These are phyloP conservation scores for Cercospora janseana DNA, from an alignment of 2,329 filamentous ascomycete genomes.

Conservation along the genomic window DNA sequence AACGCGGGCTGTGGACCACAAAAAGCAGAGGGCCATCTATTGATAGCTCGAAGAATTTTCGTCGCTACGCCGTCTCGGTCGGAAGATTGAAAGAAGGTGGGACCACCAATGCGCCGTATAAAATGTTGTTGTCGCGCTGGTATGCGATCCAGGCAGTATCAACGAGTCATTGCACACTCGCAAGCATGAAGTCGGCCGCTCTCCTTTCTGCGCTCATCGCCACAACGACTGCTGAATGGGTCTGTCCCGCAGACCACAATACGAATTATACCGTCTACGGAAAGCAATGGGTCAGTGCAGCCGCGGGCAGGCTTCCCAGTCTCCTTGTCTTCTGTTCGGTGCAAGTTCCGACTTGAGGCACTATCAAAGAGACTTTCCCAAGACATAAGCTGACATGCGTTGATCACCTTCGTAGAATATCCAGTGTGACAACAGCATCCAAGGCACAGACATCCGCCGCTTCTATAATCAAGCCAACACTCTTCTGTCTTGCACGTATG, in stretches of 20 bases:
- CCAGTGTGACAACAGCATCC: slow-evolving; percentile 10
- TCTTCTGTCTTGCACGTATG: slow-evolving; percentile 7
- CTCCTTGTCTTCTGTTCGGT: too few relatives aligned
- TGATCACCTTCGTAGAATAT: too few relatives aligned
- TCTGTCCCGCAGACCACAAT: slow-evolving; percentile 6
- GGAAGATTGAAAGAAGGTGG: slow-evolving; percentile 1
- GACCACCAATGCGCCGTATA: not conserved
- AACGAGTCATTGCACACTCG: not conserved
- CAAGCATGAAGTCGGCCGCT: slow-evolving; percentile 6
- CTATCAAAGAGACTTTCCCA: too few relatives aligned
- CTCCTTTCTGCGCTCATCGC: slow-evolving; percentile 3
- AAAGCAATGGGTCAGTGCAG: too few relatives aligned
- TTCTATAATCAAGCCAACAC: slow-evolving; percentile 6
- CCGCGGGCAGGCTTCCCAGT: too few relatives aligned
- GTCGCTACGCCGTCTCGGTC: not conserved
- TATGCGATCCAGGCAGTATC: too few relatives aligned
- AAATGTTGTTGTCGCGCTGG: not conserved
- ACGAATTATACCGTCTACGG: slow-evolving; percentile 9
- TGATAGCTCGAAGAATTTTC: slow-evolving; percentile 2
- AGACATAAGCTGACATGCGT: too few relatives aligned
- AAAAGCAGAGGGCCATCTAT: not conserved
- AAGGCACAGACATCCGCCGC: slow-evolving; percentile 6
- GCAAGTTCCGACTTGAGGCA: too few relatives aligned
- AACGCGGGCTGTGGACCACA: not conserved
- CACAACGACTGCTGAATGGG: slow-evolving; percentile 6